These are phyloP conservation scores for Evernia prunastri DNA, from an alignment of 495 filamentous ascomycete species.

Conservation along the genomic window DNA sequence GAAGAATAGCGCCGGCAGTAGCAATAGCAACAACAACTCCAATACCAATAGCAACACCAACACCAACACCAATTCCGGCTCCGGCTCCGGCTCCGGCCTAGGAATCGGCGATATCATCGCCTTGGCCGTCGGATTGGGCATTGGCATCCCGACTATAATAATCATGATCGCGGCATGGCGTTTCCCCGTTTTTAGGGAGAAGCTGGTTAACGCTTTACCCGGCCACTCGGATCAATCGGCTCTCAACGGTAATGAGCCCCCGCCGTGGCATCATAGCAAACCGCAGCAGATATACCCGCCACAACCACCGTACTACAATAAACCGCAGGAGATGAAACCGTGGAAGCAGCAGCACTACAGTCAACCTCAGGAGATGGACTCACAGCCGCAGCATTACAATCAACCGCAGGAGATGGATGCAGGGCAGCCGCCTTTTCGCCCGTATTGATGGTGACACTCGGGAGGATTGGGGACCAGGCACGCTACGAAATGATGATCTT, in stretches of 20 bases:
- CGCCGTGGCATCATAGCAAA: neutral
- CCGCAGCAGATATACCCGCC: neutral
- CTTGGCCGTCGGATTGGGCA: neutral
- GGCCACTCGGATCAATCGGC: neutral
- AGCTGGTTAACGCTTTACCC: neutral
- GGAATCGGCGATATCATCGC: neutral
- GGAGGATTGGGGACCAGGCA: neutral
- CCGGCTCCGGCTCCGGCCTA: neutral
- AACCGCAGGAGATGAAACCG: neutral
- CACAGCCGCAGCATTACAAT: neutral
- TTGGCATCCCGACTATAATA: neutral
- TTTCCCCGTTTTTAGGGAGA: neutral
- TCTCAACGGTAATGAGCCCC: neutral
- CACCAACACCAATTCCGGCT: neutral
- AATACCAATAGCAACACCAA: neutral
- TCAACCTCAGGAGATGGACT: neutral
- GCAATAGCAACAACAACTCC: neutral
- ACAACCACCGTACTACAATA: neutral
- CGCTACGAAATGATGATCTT: neutral
- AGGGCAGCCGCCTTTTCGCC: neutral
- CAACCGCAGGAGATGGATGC: neutral
- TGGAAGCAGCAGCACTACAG: neutral
- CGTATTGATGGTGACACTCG: neutral
- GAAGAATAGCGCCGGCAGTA: neutral
- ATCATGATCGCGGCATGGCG: slow-evolving; percentile 1